These are phyloP conservation scores for Salmacisia buchloeana DNA, from an alignment of 1,284 basidiomycete genomes.

Conservation along the genomic window DNA sequence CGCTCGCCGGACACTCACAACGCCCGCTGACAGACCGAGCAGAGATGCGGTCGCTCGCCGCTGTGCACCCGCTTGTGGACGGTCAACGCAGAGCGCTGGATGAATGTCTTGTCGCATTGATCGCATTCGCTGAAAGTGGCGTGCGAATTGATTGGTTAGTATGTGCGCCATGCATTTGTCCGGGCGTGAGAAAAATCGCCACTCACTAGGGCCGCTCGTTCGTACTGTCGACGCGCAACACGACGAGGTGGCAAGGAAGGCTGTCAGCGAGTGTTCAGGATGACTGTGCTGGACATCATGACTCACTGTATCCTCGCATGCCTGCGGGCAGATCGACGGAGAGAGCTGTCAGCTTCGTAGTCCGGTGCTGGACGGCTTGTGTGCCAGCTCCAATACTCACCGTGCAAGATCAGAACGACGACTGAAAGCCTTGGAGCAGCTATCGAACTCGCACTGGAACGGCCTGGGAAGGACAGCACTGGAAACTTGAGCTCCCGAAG, in stretches of 20 bases:
- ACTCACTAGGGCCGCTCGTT: conserved; percentile 7
- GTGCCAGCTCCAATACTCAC: not conserved
- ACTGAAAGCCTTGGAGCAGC: conserved; percentile 47
- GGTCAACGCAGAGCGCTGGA: conserved; percentile 61
- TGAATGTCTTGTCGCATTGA: conserved; percentile 48
- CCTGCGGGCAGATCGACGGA: not conserved
- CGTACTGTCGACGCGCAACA: not conserved
- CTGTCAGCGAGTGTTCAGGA: not conserved
- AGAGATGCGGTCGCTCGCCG: conserved; percentile 79
- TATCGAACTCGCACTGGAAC: conserved; percentile 33
- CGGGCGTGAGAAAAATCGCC: no score
- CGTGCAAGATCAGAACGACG: conserved; percentile 45
- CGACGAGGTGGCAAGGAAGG: not conserved
- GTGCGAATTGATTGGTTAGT: not conserved
- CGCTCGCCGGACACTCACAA: conserved; percentile 5
- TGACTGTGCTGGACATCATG: not conserved
- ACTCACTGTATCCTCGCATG: not conserved
- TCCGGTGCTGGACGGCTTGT: not conserved
- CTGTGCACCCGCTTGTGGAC: conserved; percentile 81
- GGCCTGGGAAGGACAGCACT: not conserved
- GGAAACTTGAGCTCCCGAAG: not conserved
- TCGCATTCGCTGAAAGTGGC: conserved; percentile 1
- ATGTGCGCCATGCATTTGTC: not conserved
- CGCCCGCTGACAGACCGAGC: conserved; percentile 59
- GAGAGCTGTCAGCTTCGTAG: not conserved